These are phyloP conservation scores for Myriosclerotinia scirpicola DNA, from an alignment of 2,329 filamentous ascomycete genomes.

Conservation along the genomic window DNA sequence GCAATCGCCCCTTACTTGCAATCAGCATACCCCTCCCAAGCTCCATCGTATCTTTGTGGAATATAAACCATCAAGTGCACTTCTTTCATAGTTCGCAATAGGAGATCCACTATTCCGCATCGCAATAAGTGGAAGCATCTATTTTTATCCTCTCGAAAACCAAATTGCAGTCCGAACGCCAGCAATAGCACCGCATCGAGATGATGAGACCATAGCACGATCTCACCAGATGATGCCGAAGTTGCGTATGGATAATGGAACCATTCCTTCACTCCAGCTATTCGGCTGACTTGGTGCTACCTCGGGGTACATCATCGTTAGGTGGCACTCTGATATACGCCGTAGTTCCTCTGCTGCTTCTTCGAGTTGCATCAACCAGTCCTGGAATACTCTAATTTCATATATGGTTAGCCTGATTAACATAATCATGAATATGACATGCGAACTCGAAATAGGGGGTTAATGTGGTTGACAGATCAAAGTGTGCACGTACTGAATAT, in stretches of 20 bases:
- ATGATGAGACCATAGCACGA: background rate
- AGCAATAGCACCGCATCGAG: background rate
- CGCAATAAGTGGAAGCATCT: background rate
- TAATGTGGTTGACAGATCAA: background rate
- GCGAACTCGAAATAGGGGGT: background rate
- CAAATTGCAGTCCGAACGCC: background rate
- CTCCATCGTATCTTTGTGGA: background rate
- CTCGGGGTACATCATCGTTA: background rate
- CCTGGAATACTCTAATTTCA: background rate
- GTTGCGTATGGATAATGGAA: background rate
- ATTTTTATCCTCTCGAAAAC: background rate
- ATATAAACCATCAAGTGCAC: background rate
- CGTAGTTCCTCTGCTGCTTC: background rate
- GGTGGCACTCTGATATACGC: background rate
- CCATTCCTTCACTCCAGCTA: background rate
- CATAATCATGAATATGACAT: background rate
- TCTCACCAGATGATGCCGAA: background rate
- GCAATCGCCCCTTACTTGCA: background rate
- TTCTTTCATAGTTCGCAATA: background rate
- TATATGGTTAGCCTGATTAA: background rate
- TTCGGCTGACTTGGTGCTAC: background rate
- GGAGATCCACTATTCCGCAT: background rate
- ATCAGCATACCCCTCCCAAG: background rate
- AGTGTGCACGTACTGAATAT: background rate
- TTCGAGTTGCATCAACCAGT: background rate